Base-by-base conservation (phyloP, 768 basidiomycete genomes). In the Flagelloscypha sp. region DNA sequence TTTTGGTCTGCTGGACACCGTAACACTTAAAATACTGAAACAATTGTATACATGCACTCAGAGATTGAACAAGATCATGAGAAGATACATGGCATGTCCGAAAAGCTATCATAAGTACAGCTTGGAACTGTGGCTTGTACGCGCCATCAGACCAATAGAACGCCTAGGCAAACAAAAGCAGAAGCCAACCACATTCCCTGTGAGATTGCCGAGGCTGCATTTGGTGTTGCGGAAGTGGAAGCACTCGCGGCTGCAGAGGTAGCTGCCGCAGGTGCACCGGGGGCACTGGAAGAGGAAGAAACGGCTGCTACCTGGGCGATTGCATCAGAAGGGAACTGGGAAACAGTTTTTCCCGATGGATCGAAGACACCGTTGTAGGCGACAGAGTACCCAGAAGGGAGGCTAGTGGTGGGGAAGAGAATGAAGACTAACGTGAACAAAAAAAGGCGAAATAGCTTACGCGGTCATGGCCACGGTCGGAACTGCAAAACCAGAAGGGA, bases 401-500 rank as follows among this genome's bases (percentile, higher is more conserved):
- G 33, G 16, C 33, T 34, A n/a, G n/a, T n/a, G n/a, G n/a, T n/a
- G n/a, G n/a, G 33, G 24, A 19, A 13, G 13, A 27, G 10, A 27
- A 34, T n/a, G 33, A 34, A 10, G 20, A 2, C 17, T 11, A 24
- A 12, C 11, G 13, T 2, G 6, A 10, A 10, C 7, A 24, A 5
- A n/a, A 12, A 5, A 6, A 22, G 13, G 19, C 33, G 17, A 20
- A 9, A 13, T n/a, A 5, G 6, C 33, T 22, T 22, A 34, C 33
- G 20, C 33, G 20, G 33, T 34, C 21, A 22, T 19, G 16, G 33
- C 24, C 21, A 22, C 18, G 19, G 33, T 34, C 5, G 33, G 33
- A n/a, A 34, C 24, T 15, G 12, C 19, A 24, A 34, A 34, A 11
- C 33, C 33, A n/a, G 33, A 34, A 12, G 33, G 33, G 33, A 22